These are phyloP conservation scores for Areca catechu DNA, from an alignment of 176 grass and related monocot genomes.

Conservation along the genomic window DNA sequence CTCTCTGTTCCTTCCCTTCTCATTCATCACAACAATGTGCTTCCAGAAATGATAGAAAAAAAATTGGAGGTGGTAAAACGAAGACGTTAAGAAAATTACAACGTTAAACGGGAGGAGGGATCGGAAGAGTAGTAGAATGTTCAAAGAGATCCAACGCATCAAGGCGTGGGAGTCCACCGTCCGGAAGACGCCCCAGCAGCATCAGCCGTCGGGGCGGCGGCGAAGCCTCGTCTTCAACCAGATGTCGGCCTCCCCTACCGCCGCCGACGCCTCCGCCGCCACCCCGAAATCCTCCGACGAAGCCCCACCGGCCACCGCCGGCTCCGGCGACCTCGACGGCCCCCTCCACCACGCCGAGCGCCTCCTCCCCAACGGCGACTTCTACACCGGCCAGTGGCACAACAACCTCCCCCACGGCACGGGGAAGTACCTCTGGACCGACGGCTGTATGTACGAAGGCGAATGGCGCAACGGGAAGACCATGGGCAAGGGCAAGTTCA, in stretches of 20 bases:
- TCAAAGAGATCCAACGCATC: constrained; percentile 36
- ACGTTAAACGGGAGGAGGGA: too few relatives aligned
- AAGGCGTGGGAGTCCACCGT: constrained; percentile 49
- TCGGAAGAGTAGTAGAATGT: constrained; percentile 4
- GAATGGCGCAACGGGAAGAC: constrained; percentile 47
- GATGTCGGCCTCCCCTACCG: neutral
- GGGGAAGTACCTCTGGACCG: constrained; percentile 69
- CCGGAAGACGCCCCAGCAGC: constrained; percentile 41
- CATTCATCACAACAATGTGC: too few relatives aligned
- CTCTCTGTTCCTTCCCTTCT: too few relatives aligned
- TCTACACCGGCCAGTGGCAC: constrained; percentile 51
- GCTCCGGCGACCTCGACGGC: neutral
- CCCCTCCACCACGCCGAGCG: constrained; percentile 31
- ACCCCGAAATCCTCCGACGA: too few relatives aligned
- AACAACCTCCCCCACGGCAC: constrained; percentile 37
- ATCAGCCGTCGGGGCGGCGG: constrained; percentile 20
- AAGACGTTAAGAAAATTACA: too few relatives aligned
- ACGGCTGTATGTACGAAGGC: constrained; percentile 82
- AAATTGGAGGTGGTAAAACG: too few relatives aligned
- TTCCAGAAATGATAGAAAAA: too few relatives aligned
- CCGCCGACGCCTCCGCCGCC: neutral
- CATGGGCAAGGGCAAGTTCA: constrained; percentile 63
- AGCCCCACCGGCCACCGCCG: neutral
- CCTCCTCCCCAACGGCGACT: constrained; percentile 46
- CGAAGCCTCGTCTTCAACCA: constrained; percentile 7